Conservation (phyloP, 768 basidiomycete species). For the Clavaria fumosa region DNA sequence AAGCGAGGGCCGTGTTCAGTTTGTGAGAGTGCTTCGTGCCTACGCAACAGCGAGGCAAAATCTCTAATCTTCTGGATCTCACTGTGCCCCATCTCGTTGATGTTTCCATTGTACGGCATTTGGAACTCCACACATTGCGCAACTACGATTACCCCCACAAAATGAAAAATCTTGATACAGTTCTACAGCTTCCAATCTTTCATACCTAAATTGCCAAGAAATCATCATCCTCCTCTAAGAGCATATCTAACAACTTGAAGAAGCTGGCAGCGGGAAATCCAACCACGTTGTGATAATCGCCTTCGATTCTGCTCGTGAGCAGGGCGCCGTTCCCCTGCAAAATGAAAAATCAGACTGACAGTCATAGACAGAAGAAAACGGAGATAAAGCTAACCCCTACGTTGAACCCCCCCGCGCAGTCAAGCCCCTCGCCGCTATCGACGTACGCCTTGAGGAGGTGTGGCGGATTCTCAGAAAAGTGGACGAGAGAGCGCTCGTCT, state of each 20-base stretch:
- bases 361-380: background rate
- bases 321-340: slow-evolving; percentile 52
- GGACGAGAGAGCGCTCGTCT: slow-evolving; percentile 68
- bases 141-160: too few species aligned
- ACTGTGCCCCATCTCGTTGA: too few species aligned
- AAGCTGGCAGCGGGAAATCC: slow-evolving; percentile 87
- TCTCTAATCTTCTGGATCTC: too few species aligned
- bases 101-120: too few species aligned
- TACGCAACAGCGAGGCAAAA: too few species aligned
- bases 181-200: background rate
- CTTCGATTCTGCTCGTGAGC: slow-evolving; percentile 73
- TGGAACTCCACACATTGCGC: too few species aligned
- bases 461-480: slow-evolving; percentile 50
- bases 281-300: slow-evolving; percentile 81
- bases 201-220: slow-evolving; percentile 35
- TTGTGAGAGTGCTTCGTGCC: too few species aligned
- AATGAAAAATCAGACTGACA: background rate
- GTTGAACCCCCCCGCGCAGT: slow-evolving; percentile 89
- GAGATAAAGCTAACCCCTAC: slow-evolving; percentile 47
- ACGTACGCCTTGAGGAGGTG: slow-evolving; percentile 64
- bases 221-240: slow-evolving; percentile 62
- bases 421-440: slow-evolving; percentile 70
- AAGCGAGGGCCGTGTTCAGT: slow-evolving; percentile 29
- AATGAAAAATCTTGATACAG: background rate
- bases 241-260: slow-evolving; percentile 53